Evolutionary conservation across 306 rosid genomes (phyloP).

Genomic region (Glycine tomentella): DNA sequence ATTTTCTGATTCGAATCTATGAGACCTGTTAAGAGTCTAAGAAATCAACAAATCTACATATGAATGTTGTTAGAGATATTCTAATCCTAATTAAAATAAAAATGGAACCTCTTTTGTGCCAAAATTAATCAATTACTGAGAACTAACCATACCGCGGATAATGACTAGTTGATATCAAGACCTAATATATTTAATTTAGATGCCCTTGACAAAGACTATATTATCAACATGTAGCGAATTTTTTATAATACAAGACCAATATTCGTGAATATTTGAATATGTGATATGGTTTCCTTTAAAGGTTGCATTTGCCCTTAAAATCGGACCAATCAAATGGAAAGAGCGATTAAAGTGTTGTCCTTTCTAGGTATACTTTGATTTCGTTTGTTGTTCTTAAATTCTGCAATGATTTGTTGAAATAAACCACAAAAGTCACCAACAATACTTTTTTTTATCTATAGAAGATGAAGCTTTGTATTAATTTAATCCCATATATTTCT

Average conservation of each 20-base stretch:
- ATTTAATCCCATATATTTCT: neutral
- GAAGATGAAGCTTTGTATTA: neutral
- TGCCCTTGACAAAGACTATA: slow-evolving; percentile 27
- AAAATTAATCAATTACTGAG: neutral
- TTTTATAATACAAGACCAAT: slow-evolving; percentile 42
- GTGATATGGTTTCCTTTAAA: slow-evolving; percentile 48
- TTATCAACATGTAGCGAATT: slow-evolving; percentile 12
- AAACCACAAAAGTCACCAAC: slow-evolving; percentile 11
- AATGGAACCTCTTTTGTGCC: slow-evolving; percentile 12
- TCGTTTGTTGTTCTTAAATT: slow-evolving; percentile 32
- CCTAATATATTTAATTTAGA: slow-evolving; percentile 26
- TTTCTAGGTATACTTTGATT: slow-evolving; percentile 45
- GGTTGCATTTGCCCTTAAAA: slow-evolving; percentile 52
- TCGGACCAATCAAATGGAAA: slow-evolving; percentile 40
- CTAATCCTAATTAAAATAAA: neutral
- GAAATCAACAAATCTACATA: neutral
- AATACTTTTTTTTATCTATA: neutral
- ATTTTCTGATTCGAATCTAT: slow-evolving; percentile 15
- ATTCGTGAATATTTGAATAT: slow-evolving; percentile 41
- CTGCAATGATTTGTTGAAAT: slow-evolving; percentile 31
- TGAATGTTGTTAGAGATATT: slow-evolving; percentile 19
- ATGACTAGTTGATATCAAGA: slow-evolving; percentile 23
- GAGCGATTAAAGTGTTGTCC: slow-evolving; percentile 39
- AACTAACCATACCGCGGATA: slow-evolving; percentile 14
- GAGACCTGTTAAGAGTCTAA: slow-evolving; percentile 27